A percentile compares a stretch with the other conserved stretches of the same genome.
phyloP scores from a whole-genome alignment of 2,329 filamentous ascomycete genomes.

The Apiospora kogelbergensis region DNA sequence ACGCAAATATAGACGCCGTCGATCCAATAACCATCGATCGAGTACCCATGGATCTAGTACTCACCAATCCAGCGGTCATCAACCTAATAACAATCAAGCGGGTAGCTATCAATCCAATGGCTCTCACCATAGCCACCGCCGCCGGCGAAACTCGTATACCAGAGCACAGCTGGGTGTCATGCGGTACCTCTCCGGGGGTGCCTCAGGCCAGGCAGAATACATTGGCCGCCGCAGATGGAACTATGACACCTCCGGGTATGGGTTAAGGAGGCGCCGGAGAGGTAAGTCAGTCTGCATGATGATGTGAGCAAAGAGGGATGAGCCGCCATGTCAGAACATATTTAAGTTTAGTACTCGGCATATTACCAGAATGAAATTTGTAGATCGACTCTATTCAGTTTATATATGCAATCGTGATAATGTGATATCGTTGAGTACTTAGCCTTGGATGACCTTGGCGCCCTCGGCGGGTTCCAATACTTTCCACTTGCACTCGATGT shows the following conservation, averaged over 20 bases:
- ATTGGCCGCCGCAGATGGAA: neutral
- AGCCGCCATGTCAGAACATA: too few relatives aligned
- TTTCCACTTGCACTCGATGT: slow-evolving; percentile 82
- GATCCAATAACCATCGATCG: too few relatives aligned
- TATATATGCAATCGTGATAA: neutral
- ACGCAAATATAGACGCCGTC: too few relatives aligned
- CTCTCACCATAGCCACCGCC: neutral
- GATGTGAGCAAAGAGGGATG: neutral
- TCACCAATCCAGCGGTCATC: too few relatives aligned
- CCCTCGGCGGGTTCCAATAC: slow-evolving; percentile 86
- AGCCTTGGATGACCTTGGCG: slow-evolving; percentile 31
- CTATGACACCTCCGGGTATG: neutral
- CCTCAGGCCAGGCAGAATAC: neutral
- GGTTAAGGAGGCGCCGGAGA: neutral
- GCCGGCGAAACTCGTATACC: neutral
- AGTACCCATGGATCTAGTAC: too few relatives aligned
- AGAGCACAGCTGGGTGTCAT: neutral
- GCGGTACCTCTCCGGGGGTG: neutral
- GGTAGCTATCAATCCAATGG: neutral
- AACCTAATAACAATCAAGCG: neutral
- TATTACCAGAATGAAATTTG: too few relatives aligned
- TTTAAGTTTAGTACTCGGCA: too few relatives aligned
- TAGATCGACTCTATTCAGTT: neutral
- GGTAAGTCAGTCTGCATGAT: neutral
- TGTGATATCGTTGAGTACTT: neutral